phyloP scores from a whole-genome alignment of 2,329 filamentous ascomycete genomes.

The Mycosphaerelloides madeirae region DNA sequence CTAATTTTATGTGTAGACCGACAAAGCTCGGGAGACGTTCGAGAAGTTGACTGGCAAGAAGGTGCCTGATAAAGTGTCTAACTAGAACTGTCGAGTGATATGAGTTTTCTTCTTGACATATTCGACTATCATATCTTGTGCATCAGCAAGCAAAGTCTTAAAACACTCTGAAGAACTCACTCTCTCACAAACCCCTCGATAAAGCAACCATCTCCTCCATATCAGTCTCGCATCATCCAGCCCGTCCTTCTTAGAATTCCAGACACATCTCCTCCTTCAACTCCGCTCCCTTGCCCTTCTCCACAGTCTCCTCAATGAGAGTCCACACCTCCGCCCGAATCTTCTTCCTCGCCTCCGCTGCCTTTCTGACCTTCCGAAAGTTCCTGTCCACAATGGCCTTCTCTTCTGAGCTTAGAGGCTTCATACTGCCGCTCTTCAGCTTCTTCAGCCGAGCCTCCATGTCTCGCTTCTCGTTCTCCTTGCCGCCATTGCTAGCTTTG shows the following conservation, averaged over 20 bases:
- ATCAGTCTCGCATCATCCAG: not conserved
- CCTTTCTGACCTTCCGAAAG: conserved; percentile 41
- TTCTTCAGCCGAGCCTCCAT: conserved; percentile 39
- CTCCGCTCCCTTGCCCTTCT: conserved; percentile 41
- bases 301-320: conserved; percentile 44
- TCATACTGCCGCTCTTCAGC: conserved; percentile 39
- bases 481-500: conserved; percentile 36
- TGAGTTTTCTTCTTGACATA: too few relatives aligned
- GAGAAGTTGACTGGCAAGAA: conserved; percentile 33
- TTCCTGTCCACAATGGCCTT: conserved; percentile 43
- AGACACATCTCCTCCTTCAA: conserved; percentile 25
- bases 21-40: conserved; percentile 27
- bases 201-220: not conserved
- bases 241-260: conserved; percentile 4
- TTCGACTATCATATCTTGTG: too few relatives aligned
- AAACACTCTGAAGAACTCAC: too few relatives aligned
- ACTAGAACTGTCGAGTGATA: too few relatives aligned
- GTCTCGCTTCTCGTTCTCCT: conserved; percentile 44
- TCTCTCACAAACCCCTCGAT: not conserved
- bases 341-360: conserved; percentile 40
- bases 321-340: conserved; percentile 51
- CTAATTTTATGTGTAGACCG: conserved; percentile 16
- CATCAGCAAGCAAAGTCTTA: not conserved
- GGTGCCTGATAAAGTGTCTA: conserved; percentile 15
- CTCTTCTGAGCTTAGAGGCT: conserved; percentile 48